phyloP scores from a whole-genome alignment of 2,329 filamentous ascomycete genomes.

The Pseudohalonectria lignicola region DNA sequence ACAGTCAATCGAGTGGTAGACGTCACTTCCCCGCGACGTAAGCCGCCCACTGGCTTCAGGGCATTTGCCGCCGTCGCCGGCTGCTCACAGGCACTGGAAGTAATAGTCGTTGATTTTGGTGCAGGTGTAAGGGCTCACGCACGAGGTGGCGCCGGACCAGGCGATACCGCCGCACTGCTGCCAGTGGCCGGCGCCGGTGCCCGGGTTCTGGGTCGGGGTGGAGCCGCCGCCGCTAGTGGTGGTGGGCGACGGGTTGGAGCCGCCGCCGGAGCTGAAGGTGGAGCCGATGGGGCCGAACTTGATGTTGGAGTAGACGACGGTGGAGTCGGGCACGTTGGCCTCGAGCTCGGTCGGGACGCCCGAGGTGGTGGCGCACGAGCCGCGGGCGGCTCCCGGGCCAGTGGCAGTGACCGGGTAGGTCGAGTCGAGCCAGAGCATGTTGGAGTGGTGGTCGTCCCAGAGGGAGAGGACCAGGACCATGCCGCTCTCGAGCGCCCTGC shows the following conservation, averaged over 20 bases:
- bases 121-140: constrained; percentile 1
- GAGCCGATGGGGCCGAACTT: constrained; percentile 19
- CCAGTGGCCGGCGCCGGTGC: background rate
- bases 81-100: background rate
- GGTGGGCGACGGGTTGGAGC: background rate
- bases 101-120: background rate
- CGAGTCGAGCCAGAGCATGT: constrained; percentile 69
- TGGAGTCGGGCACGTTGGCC: constrained; percentile 29
- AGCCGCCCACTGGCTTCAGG: too few species aligned
- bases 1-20: too few species aligned
- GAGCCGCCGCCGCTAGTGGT: background rate
- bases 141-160: background rate
- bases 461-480: constrained; percentile 39
- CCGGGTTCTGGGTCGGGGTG: background rate
- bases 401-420: constrained; percentile 42
- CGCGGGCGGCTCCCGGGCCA: constrained; percentile 37
- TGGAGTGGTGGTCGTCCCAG: constrained; percentile 55
- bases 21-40: too few species aligned
- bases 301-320: constrained; percentile 37
- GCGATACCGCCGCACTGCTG: background rate
- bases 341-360: constrained; percentile 41
- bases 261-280: constrained; percentile 9
- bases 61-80: too few species aligned
- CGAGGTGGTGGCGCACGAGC: constrained; percentile 38
- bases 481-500: constrained; percentile 24